Evolutionary conservation across 228 moss, liverwort and hornwort genomes (phyloP).

Genomic region (Sphagnum magellanicum): DNA sequence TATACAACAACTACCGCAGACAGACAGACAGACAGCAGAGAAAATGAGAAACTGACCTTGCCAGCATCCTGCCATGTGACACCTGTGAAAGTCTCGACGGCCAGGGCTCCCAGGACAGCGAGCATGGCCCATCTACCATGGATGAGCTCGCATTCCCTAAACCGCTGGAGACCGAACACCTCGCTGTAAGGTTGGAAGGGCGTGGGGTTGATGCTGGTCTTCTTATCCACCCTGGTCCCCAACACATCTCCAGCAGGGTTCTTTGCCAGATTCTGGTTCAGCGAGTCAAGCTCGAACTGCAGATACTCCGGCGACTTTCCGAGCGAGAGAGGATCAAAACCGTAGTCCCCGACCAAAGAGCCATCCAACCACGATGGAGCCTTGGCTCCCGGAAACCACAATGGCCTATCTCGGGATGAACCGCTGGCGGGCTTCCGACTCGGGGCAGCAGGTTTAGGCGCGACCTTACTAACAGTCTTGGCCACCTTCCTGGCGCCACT

Average conservation of each 20-base stretch:
- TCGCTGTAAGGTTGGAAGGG: constrained; percentile 99
- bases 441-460: constrained; percentile 5
- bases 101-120: constrained; percentile 75
- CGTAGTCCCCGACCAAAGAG: constrained; percentile 77
- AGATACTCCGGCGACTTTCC: constrained; percentile 95
- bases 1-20: background rate
- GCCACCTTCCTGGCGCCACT: constrained; percentile 22
- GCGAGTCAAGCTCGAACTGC: constrained; percentile 82
- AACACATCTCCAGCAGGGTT: constrained; percentile 74
- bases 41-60: constrained; percentile 36
- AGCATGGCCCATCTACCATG: constrained; percentile 99
- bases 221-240: constrained; percentile 84
- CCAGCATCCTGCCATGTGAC: constrained; percentile 99
- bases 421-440: constrained; percentile 19
- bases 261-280: constrained; percentile 97
- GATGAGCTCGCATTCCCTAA: constrained; percentile 98
- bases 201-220: constrained; percentile 72
- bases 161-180: constrained; percentile 96
- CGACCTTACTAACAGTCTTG: constrained; percentile 15
- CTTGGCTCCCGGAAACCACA: constrained; percentile 98
- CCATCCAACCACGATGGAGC: constrained; percentile 89
- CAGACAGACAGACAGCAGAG: background rate
- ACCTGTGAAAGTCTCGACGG: constrained; percentile 89
- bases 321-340: constrained; percentile 78
- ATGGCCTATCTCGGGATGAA: constrained; percentile 33